A percentile compares a stretch with the other conserved stretches of the same genome.
phyloP scores from a whole-genome alignment of 306 rosid genomes.

The Benincasa hispida region DNA sequence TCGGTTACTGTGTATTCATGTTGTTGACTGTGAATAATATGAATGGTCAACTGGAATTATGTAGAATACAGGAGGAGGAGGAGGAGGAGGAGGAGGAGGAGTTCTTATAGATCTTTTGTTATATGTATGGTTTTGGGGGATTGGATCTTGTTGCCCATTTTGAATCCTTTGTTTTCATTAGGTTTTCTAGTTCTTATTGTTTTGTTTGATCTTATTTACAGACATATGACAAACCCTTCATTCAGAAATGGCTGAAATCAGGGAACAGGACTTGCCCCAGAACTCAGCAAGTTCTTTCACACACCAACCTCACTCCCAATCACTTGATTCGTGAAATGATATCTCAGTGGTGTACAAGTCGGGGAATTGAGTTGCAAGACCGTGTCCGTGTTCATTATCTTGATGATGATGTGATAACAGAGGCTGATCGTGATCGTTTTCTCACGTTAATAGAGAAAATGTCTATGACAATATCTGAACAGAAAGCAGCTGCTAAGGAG shows the following conservation, averaged over 20 bases:
- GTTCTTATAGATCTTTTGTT: background rate
- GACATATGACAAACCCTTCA: constrained; percentile 78
- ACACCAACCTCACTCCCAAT: constrained; percentile 70
- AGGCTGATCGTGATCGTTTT: constrained; percentile 39
- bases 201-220: constrained; percentile 20
- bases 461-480: constrained; percentile 51
- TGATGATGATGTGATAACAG: constrained; percentile 46
- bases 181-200: background rate
- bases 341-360: constrained; percentile 51
- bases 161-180: background rate
- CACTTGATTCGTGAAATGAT: constrained; percentile 58
- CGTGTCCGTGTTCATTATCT: constrained; percentile 25
- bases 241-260: constrained; percentile 60
- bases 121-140: background rate
- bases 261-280: constrained; percentile 77
- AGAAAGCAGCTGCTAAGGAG: constrained; percentile 72
- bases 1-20: background rate
- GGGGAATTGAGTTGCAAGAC: constrained; percentile 50
- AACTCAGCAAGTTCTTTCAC: constrained; percentile 71
- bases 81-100: background rate
- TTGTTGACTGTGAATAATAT: background rate
- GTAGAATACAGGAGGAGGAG: background rate
- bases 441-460: constrained; percentile 54
- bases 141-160: background rate
- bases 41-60: background rate